These are phyloP conservation scores for Herpetomonas tarakana DNA, from an alignment of 208 protist genomes.

Conservation along the genomic window DNA sequence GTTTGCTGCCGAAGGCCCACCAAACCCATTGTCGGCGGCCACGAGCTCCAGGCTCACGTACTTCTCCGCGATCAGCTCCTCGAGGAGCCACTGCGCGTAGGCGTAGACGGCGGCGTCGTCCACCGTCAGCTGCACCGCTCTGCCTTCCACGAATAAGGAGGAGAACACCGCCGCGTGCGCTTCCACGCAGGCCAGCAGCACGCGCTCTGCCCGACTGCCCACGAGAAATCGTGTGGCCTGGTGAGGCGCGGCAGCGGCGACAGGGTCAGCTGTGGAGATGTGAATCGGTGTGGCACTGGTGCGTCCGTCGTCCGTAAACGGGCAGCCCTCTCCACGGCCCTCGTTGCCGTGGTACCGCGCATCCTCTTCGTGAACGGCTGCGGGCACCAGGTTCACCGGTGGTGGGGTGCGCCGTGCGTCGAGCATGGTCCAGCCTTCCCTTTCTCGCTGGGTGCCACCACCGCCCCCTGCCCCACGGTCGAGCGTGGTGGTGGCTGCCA, in stretches of 20 bases:
- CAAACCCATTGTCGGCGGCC: slow-evolving; percentile 2
- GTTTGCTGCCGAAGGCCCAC: background rate
- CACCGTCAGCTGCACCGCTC: slow-evolving; percentile 48
- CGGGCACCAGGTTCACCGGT: slow-evolving; percentile 35
- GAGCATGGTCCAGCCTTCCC: slow-evolving; percentile 4
- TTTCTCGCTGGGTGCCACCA: background rate
- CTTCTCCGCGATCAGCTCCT: slow-evolving; percentile 31
- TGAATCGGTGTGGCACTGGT: slow-evolving; percentile 39
- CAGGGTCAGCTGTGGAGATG: slow-evolving; percentile 25
- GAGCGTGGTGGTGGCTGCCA: background rate
- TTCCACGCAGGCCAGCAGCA: slow-evolving; percentile 44
- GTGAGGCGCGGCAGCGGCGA: too few species aligned
- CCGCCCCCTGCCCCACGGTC: background rate
- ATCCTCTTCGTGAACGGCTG: slow-evolving; percentile 29
- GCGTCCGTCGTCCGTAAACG: slow-evolving; percentile 42
- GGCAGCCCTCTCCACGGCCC: slow-evolving; percentile 63
- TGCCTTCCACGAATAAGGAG: slow-evolving; percentile 69
- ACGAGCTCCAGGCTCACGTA: slow-evolving; percentile 28
- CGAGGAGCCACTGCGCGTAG: slow-evolving; percentile 61
- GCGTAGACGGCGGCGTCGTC: slow-evolving; percentile 33
- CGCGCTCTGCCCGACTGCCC: slow-evolving; percentile 6
- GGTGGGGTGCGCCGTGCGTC: slow-evolving; percentile 24
- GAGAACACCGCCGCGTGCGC: slow-evolving; percentile 67
- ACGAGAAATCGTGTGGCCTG: too few species aligned
- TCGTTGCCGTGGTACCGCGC: slow-evolving; percentile 67